A percentile compares a stretch with the other conserved stretches of the same genome.
Evolutionary conservation across 805 yeast genomes (phyloP).

Genomic region (Nakazawaea anatomiae): DNA sequence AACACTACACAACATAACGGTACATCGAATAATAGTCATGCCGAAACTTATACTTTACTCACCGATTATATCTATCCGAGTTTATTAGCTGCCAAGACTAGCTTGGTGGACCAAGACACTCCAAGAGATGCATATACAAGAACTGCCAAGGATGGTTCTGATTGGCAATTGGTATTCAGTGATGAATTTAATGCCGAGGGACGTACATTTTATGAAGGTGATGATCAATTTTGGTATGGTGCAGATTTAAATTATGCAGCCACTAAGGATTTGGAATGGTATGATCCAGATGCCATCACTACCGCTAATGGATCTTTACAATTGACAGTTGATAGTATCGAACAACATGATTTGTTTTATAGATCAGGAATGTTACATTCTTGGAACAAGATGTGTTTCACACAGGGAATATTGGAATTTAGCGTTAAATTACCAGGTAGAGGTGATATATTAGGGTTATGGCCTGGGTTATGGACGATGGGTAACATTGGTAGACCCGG

Average conservation of each 20-base stretch:
- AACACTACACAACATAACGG: neutral
- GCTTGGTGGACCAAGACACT: conserved; percentile 57
- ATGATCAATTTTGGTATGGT: conserved; percentile 42
- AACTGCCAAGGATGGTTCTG: conserved; percentile 25
- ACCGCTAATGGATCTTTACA: conserved; percentile 36
- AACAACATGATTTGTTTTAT: conserved; percentile 37
- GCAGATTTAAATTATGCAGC: conserved; percentile 40
- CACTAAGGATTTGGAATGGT: conserved; percentile 46
- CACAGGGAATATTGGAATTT: conserved; percentile 36
- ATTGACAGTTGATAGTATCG: conserved; percentile 33
- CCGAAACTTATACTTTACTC: conserved; percentile 31
- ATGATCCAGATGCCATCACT: conserved; percentile 41
- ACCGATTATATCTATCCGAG: conserved; percentile 45
- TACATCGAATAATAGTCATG: neutral
- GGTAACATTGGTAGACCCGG: conserved; percentile 47
- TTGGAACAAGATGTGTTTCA: conserved; percentile 42
- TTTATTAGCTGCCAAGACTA: conserved; percentile 44
- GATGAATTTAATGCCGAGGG: conserved; percentile 46
- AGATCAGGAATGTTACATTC: conserved; percentile 42
- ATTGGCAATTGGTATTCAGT: conserved; percentile 38
- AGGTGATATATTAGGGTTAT: conserved; percentile 36
- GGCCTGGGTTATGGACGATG: conserved; percentile 49
- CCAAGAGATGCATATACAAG: conserved; percentile 41
- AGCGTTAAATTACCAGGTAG: conserved; percentile 37
- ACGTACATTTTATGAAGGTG: conserved; percentile 39